Evolutionary conservation across 805 yeast species (phyloP).

Genomic region (Candida odintsovae): DNA sequence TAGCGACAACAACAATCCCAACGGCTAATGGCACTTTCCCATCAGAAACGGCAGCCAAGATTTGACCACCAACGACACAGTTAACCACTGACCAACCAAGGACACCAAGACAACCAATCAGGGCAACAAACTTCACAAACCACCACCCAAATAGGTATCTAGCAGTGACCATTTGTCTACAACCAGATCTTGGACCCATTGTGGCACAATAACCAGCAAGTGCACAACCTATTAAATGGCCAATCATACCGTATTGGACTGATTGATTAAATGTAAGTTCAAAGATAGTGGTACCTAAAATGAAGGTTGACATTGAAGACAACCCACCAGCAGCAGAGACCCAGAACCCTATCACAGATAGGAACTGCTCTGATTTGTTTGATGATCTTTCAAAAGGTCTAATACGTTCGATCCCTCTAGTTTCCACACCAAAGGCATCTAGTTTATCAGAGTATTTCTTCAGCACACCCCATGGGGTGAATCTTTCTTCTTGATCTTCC

Average conservation of each 20-base stretch:
- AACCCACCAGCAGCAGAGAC: conserved; percentile 80
- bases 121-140: conserved; percentile 70
- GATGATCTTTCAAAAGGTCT: conserved; percentile 60
- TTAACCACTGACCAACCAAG: conserved; percentile 96
- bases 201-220: conserved; percentile 79
- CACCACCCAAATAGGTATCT: conserved; percentile 82
- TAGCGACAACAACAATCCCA: conserved; percentile 68
- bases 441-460: conserved; percentile 36
- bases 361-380: conserved; percentile 25
- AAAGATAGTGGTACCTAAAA: conserved; percentile 67
- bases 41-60: conserved; percentile 58
- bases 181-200: conserved; percentile 88
- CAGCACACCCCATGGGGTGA: conserved; percentile 19
- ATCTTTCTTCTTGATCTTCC: not conserved
- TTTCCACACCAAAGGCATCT: conserved; percentile 62
- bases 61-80: conserved; percentile 84
- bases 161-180: conserved; percentile 83
- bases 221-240: conserved; percentile 62
- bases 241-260: conserved; percentile 55
- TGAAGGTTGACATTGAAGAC: conserved; percentile 83
- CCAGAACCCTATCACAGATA: conserved; percentile 70
- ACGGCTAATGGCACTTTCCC: conserved; percentile 63
- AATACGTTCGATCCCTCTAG: conserved; percentile 74
- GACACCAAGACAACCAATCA: conserved; percentile 69
- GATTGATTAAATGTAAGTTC: conserved; percentile 64